Evolutionary conservation across 1,139 yeast genomes (phyloP).

Genomic region (Yamadazyma siamensis): DNA sequence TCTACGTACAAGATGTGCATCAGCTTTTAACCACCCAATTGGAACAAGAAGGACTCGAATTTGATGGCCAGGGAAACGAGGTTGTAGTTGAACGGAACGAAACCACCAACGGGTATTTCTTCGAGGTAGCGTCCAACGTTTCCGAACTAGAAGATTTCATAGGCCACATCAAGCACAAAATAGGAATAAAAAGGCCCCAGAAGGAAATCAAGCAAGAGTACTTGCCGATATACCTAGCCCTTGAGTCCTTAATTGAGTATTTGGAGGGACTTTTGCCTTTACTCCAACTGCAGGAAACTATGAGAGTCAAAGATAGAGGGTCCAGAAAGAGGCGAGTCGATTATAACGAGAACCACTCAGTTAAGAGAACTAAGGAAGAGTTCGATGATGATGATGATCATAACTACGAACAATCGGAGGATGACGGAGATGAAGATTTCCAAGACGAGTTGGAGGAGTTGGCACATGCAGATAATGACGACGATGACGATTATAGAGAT

Average conservation of each 20-base stretch:
- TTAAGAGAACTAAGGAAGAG: conserved; percentile 3
- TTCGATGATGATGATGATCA: conserved; percentile 4
- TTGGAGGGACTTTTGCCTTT: conserved; percentile 22
- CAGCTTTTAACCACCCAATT: conserved; percentile 30
- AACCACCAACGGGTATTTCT: conserved; percentile 27
- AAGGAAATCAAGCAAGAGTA: background rate
- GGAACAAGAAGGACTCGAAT: conserved; percentile 32
- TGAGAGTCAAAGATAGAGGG: conserved; percentile 7
- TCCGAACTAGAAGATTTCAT: conserved; percentile 31
- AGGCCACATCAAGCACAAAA: conserved; percentile 19
- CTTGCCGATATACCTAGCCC: conserved; percentile 21
- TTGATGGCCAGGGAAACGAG: conserved; percentile 30
- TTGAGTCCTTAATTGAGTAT: conserved; percentile 23
- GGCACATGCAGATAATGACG: conserved; percentile 8
- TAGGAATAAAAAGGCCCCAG: conserved; percentile 16
- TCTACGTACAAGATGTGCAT: conserved; percentile 51
- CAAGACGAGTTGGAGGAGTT: conserved; percentile 7
- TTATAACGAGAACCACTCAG: conserved; percentile 8
- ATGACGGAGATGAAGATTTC: conserved; percentile 6
- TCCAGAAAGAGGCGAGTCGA: conserved; percentile 12
- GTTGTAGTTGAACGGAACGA: conserved; percentile 8
- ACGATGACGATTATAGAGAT: conserved; percentile 11
- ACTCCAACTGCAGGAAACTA: conserved; percentile 9
- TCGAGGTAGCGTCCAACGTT: conserved; percentile 40
- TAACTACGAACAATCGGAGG: conserved; percentile 4